A percentile compares a stretch with the other conserved stretches of the same genome.
phyloP scores from a whole-genome alignment of 495 filamentous ascomycete species.

The Hypoxylon perforatum region DNA sequence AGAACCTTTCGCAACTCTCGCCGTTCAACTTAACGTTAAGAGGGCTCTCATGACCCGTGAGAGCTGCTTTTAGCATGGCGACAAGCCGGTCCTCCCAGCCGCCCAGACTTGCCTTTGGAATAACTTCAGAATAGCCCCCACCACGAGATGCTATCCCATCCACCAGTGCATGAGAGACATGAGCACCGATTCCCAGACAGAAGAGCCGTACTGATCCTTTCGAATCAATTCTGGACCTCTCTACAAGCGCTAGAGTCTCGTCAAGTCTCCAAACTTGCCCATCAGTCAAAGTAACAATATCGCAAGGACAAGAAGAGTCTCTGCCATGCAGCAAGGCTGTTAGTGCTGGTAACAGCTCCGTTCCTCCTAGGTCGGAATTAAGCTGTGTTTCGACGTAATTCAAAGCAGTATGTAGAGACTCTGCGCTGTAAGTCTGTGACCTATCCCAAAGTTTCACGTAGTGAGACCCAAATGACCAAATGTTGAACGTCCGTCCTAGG shows the following conservation, averaged over 20 bases:
- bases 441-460: slow-evolving; percentile 61
- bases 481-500: slow-evolving; percentile 66
- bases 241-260: slow-evolving; percentile 57
- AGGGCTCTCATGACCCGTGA: slow-evolving; percentile 39
- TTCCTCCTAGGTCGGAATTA: slow-evolving; percentile 62
- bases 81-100: slow-evolving; percentile 59
- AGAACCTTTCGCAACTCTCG: background rate
- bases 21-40: background rate
- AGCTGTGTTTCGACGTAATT: slow-evolving; percentile 51
- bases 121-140: slow-evolving; percentile 66
- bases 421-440: slow-evolving; percentile 57
- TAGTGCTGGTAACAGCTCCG: slow-evolving; percentile 62
- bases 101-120: slow-evolving; percentile 50
- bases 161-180: slow-evolving; percentile 64
- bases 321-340: slow-evolving; percentile 35
- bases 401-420: slow-evolving; percentile 58
- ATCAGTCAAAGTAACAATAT: slow-evolving; percentile 67
- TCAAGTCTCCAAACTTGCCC: slow-evolving; percentile 64
- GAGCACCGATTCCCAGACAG: slow-evolving; percentile 65
- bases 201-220: slow-evolving; percentile 62
- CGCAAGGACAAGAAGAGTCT: slow-evolving; percentile 47
- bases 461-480: slow-evolving; percentile 66
- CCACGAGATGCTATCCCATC: slow-evolving; percentile 67
- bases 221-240: slow-evolving; percentile 45
- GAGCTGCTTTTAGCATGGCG: slow-evolving; percentile 67